These are phyloP conservation scores for Solanum neorickii DNA, from an alignment of 257 asterid genomes.

Conservation along the genomic window DNA sequence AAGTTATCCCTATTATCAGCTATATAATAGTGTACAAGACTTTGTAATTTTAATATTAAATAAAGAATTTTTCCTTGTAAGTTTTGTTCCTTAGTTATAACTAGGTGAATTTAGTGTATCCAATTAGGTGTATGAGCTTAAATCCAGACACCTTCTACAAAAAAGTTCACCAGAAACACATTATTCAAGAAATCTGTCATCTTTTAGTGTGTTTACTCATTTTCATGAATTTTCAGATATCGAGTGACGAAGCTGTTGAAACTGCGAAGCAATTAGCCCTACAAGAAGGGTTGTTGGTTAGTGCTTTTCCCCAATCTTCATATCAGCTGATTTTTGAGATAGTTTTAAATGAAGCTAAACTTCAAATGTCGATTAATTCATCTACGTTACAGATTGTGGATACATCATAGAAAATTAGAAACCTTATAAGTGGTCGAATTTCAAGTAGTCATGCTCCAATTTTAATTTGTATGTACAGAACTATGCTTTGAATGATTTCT, in stretches of 20 bases:
- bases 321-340: neutral
- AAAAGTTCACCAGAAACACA: neutral
- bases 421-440: neutral
- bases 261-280: slow-evolving; percentile 87
- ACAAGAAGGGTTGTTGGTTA: slow-evolving; percentile 90
- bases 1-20: neutral
- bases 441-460: neutral
- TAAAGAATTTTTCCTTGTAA: neutral
- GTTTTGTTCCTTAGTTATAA: neutral
- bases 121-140: neutral
- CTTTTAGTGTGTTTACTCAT: neutral
- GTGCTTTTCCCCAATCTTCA: slow-evolving; percentile 12
- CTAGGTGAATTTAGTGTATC: neutral
- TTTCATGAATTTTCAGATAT: slow-evolving; percentile 33
- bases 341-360: neutral
- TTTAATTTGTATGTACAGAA: neutral
- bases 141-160: neutral
- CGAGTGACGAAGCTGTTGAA: slow-evolving; percentile 88
- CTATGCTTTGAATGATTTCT: neutral
- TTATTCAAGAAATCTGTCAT: neutral
- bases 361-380: neutral
- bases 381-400: neutral
- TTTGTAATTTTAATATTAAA: neutral
- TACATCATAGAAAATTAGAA: neutral
- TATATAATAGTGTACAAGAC: neutral